Conservation (phyloP, 176 grass and related monocot species). For the Aegilops umbellulata region DNA sequence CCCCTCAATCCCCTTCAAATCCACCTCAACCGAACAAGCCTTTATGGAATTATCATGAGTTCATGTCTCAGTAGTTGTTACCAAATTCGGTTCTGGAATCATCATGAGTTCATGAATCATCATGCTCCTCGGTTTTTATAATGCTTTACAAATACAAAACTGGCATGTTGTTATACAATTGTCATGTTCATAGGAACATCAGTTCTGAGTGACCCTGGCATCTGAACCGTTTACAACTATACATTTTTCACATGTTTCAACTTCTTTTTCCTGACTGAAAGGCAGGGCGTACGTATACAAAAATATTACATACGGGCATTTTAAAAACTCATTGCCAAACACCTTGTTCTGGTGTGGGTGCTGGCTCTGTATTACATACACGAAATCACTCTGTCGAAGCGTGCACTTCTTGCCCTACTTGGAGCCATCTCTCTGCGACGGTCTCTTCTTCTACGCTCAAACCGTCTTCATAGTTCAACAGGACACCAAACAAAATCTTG, state of each 20-base stretch:
- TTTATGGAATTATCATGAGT: neutral
- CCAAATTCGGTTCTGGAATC: too few species aligned
- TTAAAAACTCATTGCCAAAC: neutral
- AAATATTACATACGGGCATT: neutral
- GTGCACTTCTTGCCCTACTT: slow-evolving; percentile 67
- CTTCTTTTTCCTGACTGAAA: neutral
- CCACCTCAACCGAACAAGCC: too few species aligned
- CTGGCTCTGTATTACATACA: neutral
- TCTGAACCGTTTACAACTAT: neutral
- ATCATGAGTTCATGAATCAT: too few species aligned
- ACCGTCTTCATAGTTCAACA: slow-evolving; percentile 65
- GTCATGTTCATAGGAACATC: neutral
- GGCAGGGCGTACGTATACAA: neutral
- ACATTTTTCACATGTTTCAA: neutral
- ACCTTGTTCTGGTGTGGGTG: neutral
- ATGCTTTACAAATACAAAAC: neutral
- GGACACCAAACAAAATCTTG: slow-evolving; percentile 82
- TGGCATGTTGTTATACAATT: neutral
- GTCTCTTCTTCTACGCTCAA: slow-evolving; percentile 35
- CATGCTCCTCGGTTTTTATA: neutral
- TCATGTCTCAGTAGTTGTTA: too few species aligned
- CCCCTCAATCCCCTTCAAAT: too few species aligned
- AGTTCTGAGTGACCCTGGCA: neutral
- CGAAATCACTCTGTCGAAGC: slow-evolving; percentile 34
- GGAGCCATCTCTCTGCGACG: slow-evolving; percentile 60